Base-by-base conservation (phyloP, 1,139 yeast species). In the Lodderomyces orthopsilosis region DNA sequence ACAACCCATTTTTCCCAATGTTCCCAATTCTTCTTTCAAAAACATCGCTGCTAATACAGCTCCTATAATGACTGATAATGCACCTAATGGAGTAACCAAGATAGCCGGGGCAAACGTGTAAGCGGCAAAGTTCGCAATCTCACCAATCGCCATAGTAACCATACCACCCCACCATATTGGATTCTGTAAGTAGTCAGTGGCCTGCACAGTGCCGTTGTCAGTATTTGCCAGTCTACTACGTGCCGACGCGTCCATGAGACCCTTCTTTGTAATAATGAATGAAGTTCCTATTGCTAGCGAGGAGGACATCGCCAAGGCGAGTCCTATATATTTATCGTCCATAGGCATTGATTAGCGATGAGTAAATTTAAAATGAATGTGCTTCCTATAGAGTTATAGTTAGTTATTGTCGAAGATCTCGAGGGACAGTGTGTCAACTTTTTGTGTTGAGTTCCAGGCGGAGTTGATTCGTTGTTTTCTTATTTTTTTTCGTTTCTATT, bases 111-210 rank as follows among this genome's bases (percentile, higher is more conserved):
- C 96, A 74, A 89, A 89, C 1, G 96, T 90, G 59, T 89, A 89
- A 1, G 97, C 97, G 10, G 96, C 96, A 62, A 89, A 89, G 62
- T 89, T 89, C 45, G 96, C 96, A 38, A 89, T 68, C 61, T 89
- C 97, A 4, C 97, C 97, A 30, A 89, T 65, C 1, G 94, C 95
- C 97, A 89, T 90, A 43, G 94, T 81, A 28, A 82, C 57, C 78
- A 90, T 89, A 13, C 97, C 97, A 0, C 94, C 89, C 90, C 96
- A 87, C 97, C 97, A 89, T 38, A 88, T 79, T 8, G 97, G 96
- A 60, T 87, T 88, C 51, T 77, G 81, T 48, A 89, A 69, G 60
- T 89, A 89, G 55, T 84, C 83, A 56, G 76, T 81, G 17, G 88
- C 86, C 46, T 85, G 87, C 28, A 84, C 87, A 5, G 46, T 23